Percentiles rank a stretch among this genome's conserved stretches.
phyloP scores from a whole-genome alignment of 179 eudicot species.

The Beta lomatogona region DNA sequence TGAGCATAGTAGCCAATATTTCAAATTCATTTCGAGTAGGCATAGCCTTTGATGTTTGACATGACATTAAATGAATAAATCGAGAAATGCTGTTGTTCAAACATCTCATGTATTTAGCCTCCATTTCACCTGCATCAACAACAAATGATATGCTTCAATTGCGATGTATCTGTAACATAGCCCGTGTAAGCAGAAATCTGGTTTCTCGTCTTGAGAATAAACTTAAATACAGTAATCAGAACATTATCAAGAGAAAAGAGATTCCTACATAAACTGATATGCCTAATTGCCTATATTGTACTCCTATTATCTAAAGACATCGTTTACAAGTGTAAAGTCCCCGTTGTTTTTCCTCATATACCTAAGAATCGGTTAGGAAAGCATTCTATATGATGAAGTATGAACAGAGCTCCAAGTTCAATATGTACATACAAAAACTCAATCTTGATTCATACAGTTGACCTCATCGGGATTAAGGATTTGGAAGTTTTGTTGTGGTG shows the following conservation, averaged over 20 bases:
- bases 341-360: background rate
- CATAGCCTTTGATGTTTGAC: slow-evolving; percentile 53
- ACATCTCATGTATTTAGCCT: slow-evolving; percentile 59
- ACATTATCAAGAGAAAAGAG: background rate
- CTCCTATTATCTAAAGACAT: background rate
- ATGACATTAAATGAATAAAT: slow-evolving; percentile 79
- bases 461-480: no score
- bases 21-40: slow-evolving; percentile 60
- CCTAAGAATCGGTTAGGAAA: background rate
- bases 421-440: background rate
- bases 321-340: background rate
- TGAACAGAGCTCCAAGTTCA: background rate
- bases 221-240: background rate
- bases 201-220: background rate
- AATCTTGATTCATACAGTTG: background rate
- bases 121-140: slow-evolving; percentile 65
- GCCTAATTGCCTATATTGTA: no score
- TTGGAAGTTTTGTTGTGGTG: no score
- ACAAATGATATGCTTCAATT: background rate
- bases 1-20: slow-evolving; percentile 51
- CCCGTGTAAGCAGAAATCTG: background rate
- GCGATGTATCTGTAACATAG: background rate
- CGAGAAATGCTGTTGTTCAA: slow-evolving; percentile 80
- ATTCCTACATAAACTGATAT: background rate
- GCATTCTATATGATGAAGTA: background rate